Base-by-base conservation (phyloP, 441 rosid genomes). In the Euphorbia celastroides region DNA sequence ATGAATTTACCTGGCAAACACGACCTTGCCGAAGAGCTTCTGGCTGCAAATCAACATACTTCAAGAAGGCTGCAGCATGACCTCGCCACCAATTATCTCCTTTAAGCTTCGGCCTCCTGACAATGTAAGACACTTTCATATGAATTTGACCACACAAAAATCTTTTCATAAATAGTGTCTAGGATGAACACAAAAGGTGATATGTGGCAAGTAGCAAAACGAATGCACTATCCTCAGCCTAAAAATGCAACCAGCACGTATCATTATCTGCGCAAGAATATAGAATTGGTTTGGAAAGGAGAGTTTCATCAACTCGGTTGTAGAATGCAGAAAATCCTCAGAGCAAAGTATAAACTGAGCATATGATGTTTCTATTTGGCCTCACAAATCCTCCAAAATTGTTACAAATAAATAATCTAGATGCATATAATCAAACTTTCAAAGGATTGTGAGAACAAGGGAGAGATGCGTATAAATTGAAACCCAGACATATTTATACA, bases 31-130 rank as follows among this genome's bases (percentile, higher is more conserved):
- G 83, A 79, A 93, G 94, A 68, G 80, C 82, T 44, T 81, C 86
- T 65, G 86, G 62, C 25, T 93, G 83, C 70, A 83, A 82, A 66
- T 86, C 70, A 44, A 79, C 77, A 65, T 81, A 81, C 71, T 88
- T 93, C 61, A 90, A 74, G 80, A 84, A 93, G 62, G 98, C 97
- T 71, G 97, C 87, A 57, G 97, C 97, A 77, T 93, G 96, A 72
- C 98, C 97, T 65, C 96, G 80, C 96, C 96, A 88, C 91, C 97
- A 93, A 56, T 93, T 93, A 76, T 93, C 97, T 55, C 97, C 97
- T 58, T 80, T 81, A 70, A 93, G 90, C 64, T 69, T 41, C 11
- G 97, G 97, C 70, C 90, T 74, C 78, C 97, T 92, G 72, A 32
- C 41, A 64, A 58, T 52, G 72, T 66, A 66, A 20, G 66, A n/a